Conservation (phyloP, 2,329 filamentous ascomycete species). For the Elsinoe australis region DNA sequence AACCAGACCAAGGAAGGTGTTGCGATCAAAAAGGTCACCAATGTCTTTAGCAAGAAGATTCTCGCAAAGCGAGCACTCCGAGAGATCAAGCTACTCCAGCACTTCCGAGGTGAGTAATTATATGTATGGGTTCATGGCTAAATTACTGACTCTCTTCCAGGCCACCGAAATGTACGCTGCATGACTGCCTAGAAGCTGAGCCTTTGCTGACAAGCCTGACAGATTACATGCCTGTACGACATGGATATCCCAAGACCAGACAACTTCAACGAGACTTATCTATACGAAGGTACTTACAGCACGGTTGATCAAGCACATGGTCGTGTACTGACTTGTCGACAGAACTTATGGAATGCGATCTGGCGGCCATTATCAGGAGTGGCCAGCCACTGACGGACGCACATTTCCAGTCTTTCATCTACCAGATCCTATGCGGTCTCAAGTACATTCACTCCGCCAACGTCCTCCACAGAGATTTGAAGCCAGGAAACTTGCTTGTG, state of each 20-base stretch:
- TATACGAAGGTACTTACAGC: constrained; percentile 91
- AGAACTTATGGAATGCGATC: constrained; percentile 99
- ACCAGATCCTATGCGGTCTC: constrained; percentile 96
- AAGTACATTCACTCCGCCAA: constrained; percentile 99
- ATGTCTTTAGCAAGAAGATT: constrained; percentile 99
- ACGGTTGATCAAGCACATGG: background rate
- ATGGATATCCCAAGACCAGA: constrained; percentile 96
- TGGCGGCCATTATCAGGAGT: constrained; percentile 80
- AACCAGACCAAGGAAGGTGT: constrained; percentile 85
- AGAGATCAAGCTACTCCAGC: constrained; percentile 97
- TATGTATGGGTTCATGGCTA: no score
- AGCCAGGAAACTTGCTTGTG: constrained; percentile 92
- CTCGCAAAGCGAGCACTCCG: constrained; percentile 93
- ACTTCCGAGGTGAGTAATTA: constrained; percentile 59
- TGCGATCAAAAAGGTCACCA: constrained; percentile 99
- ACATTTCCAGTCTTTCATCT: constrained; percentile 99
- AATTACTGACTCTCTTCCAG: constrained; percentile 23
- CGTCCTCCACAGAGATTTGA: constrained; percentile 91
- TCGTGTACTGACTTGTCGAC: constrained; percentile 17
- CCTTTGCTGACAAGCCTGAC: constrained; percentile 10
- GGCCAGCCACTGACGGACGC: constrained; percentile 95
- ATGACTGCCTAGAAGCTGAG: background rate
- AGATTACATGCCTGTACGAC: constrained; percentile 99
- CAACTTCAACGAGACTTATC: constrained; percentile 98
- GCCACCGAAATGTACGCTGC: constrained; percentile 41